Conservation (phyloP, 169 alveolate species). For the Toxoplasma gondii region DNA sequence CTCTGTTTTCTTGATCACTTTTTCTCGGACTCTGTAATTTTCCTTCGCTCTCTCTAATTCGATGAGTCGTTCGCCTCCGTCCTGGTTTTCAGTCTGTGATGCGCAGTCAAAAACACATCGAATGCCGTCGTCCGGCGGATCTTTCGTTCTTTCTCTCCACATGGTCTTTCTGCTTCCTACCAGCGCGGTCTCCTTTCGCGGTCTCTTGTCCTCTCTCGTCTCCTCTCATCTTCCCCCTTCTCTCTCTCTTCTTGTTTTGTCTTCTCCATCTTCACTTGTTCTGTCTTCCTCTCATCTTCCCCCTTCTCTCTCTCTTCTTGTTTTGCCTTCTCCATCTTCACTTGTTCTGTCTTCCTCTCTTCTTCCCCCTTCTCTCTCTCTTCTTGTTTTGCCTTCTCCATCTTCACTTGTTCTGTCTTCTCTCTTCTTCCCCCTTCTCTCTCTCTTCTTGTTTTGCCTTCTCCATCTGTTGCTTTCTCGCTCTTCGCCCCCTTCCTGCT, state of each 20-base stretch:
- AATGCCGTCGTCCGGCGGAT: no score
- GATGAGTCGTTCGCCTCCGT: no score
- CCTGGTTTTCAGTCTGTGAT: no score
- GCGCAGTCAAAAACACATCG: no score
- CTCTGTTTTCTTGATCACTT: no score
- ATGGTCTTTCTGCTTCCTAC: neutral
- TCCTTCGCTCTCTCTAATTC: no score
- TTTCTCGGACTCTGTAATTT: no score
- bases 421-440: slow-evolving; percentile 14
- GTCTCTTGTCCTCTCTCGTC: neutral
- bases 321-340: neutral
- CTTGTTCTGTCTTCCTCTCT: neutral
- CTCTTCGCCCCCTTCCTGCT: no score
- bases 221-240: neutral
- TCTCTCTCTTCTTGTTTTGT: neutral
- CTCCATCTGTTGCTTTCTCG: neutral
- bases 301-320: neutral
- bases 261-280: neutral
- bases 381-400: neutral
- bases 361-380: neutral
- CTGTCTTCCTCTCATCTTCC: slow-evolving; percentile 18
- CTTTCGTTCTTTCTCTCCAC: no score
- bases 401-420: neutral
- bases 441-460: neutral
- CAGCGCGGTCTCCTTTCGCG: neutral